A percentile compares a stretch with the other conserved stretches of the same genome.
Conservation (phyloP, 208 protist species). For the Crithidia expoeki region DNA sequence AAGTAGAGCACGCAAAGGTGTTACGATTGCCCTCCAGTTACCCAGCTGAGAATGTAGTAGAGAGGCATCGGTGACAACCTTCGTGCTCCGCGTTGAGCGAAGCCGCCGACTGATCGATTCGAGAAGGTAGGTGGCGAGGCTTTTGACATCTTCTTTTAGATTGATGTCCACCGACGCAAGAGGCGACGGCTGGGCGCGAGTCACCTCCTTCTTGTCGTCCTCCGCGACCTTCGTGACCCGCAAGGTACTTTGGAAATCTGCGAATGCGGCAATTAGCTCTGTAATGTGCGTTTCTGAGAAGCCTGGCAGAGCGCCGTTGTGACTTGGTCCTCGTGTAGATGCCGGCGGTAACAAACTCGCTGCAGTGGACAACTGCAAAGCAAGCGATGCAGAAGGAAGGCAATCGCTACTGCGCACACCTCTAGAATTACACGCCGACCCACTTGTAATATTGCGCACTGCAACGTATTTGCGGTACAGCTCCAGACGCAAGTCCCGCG, state of each 20-base stretch:
- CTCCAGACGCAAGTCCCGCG: background rate
- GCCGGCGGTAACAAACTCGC: slow-evolving; percentile 14
- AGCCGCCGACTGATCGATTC: background rate
- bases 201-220: too few relatives aligned
- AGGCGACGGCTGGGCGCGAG: background rate
- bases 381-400: background rate
- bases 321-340: background rate
- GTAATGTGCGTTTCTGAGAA: background rate
- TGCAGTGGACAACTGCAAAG: slow-evolving; percentile 1
- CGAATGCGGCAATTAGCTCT: background rate
- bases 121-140: slow-evolving; percentile 16
- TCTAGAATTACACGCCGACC: too few relatives aligned
- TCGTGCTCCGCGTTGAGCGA: background rate
- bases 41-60: background rate
- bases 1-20: slow-evolving; percentile 15
- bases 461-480: too few relatives aligned
- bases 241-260: too few relatives aligned
- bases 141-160: background rate
- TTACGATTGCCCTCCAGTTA: slow-evolving; percentile 9
- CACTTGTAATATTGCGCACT: too few relatives aligned
- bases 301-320: too few relatives aligned
- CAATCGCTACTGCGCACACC: too few relatives aligned
- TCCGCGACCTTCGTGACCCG: too few relatives aligned
- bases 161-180: background rate
- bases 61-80: background rate